These are phyloP conservation scores for Rhodotorula diobovata DNA, from an alignment of 768 basidiomycete genomes.

Conservation along the genomic window DNA sequence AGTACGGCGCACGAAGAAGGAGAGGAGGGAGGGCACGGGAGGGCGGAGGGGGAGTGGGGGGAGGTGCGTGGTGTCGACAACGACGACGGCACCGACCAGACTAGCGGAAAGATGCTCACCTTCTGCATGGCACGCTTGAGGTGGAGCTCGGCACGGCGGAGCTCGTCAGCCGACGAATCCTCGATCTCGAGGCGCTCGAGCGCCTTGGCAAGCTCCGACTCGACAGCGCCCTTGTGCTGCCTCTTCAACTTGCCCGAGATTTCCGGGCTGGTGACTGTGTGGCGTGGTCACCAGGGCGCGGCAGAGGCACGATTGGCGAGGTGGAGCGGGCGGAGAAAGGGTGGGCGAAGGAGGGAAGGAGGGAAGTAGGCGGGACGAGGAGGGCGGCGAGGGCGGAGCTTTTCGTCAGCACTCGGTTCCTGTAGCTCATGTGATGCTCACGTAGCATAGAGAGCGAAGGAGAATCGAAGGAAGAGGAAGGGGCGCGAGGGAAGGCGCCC, in stretches of 20 bases:
- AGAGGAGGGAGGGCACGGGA: too few species aligned
- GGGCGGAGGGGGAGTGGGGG: too few species aligned
- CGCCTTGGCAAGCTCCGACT: constrained; percentile 94
- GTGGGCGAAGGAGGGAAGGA: not conserved
- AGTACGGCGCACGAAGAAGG: not conserved
- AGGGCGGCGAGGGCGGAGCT: too few species aligned
- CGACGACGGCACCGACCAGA: too few species aligned
- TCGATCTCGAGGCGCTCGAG: constrained; percentile 98
- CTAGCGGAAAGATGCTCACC: constrained; percentile 47
- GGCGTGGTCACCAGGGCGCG: not conserved
- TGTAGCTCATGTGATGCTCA: too few species aligned
- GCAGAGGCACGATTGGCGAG: too few species aligned
- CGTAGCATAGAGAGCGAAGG: not conserved
- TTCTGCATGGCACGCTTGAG: constrained; percentile 98
- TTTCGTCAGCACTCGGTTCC: too few species aligned
- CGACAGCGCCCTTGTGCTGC: constrained; percentile 87
- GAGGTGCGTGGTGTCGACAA: too few species aligned
- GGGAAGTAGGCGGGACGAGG: too few species aligned
- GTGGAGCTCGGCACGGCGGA: constrained; percentile 88
- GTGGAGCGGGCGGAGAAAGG: not conserved
- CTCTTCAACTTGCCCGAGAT: constrained; percentile 50
- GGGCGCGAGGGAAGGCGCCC: not conserved
- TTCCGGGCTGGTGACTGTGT: not conserved
- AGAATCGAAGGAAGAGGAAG: too few species aligned
- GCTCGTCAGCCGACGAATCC: constrained; percentile 85